Percentiles rank a stretch among this genome's conserved stretches.
phyloP scores from a whole-genome alignment of 768 basidiomycete genomes.

The Panus rudis region DNA sequence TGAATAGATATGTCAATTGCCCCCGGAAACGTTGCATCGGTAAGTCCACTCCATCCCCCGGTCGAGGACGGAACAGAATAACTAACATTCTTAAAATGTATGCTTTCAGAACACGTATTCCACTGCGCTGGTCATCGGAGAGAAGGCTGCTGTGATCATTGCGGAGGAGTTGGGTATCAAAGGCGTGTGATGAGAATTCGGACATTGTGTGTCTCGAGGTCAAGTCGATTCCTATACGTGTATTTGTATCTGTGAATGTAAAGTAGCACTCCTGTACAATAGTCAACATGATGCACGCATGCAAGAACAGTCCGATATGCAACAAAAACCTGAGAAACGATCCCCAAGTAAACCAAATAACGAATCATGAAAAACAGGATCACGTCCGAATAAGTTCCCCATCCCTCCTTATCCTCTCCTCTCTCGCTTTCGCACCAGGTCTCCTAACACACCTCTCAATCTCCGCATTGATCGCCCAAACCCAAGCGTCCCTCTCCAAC shows the following conservation, averaged over 20 bases:
- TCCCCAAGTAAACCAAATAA: background rate
- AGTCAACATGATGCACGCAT: too few species aligned
- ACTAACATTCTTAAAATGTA: background rate
- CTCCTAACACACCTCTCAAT: conserved; percentile 76
- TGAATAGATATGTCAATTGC: conserved; percentile 30
- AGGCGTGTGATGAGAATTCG: conserved; percentile 8
- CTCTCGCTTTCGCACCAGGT: conserved; percentile 53
- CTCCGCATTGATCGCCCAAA: conserved; percentile 87
- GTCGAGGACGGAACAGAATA: background rate
- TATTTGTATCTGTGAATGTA: background rate
- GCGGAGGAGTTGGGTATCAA: conserved; percentile 41
- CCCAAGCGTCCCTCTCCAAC: conserved; percentile 91
- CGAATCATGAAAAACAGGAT: conserved; percentile 3
- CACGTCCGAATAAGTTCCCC: conserved; percentile 44
- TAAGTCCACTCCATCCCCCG: conserved; percentile 8
- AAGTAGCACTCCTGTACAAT: too few species aligned
- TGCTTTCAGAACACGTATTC: conserved; percentile 33
- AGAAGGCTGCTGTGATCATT: conserved; percentile 57
- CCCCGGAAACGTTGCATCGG: conserved; percentile 30
- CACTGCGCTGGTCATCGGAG: conserved; percentile 41
- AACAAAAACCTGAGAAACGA: background rate
- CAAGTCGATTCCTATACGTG: background rate
- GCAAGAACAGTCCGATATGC: too few species aligned
- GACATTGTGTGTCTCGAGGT: background rate
- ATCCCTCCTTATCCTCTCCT: conserved; percentile 54